Conservation (phyloP, 2,329 filamentous ascomycete genomes). For the Acephala macrosclerotiorum region DNA sequence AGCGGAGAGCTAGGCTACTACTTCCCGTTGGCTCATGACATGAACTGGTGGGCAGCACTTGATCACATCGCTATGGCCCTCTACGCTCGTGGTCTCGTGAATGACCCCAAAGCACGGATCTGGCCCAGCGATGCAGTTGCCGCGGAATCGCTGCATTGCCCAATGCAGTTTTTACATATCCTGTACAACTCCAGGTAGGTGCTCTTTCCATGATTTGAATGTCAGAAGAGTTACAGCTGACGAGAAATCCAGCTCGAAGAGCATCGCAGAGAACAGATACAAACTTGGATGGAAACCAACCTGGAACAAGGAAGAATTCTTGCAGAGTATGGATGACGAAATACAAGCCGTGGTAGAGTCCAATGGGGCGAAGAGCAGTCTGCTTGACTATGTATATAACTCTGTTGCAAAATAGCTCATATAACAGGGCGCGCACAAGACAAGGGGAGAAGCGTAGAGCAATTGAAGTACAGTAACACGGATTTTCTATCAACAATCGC, state of each 20-base stretch:
- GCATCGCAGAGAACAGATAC: slow-evolving; percentile 29
- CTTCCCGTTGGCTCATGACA: slow-evolving; percentile 36
- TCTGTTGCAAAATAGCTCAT: too few species aligned
- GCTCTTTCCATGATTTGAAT: slow-evolving; percentile 20
- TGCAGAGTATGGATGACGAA: slow-evolving; percentile 29
- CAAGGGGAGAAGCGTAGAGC: too few species aligned
- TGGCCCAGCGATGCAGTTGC: slow-evolving; percentile 37
- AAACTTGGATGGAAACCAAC: slow-evolving; percentile 35
- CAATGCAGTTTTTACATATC: slow-evolving; percentile 23
- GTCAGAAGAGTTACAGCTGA: slow-evolving; percentile 24
- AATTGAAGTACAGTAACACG: too few species aligned
- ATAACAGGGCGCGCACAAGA: too few species aligned
- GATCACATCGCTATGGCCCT: slow-evolving; percentile 31
- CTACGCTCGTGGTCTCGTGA: slow-evolving; percentile 36
- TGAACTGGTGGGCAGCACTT: slow-evolving; percentile 34
- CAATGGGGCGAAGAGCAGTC: not conserved
- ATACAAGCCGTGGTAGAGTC: not conserved
- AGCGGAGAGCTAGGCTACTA: slow-evolving; percentile 37
- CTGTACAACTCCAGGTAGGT: slow-evolving; percentile 36
- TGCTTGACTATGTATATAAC: not conserved
- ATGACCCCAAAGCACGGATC: slow-evolving; percentile 29
- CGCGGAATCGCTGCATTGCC: slow-evolving; percentile 29
- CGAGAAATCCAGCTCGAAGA: slow-evolving; percentile 27
- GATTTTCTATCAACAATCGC: too few species aligned
- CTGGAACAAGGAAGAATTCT: slow-evolving; percentile 34